Evolutionary conservation across 192 early-diverging fungal species (phyloP), one percentile per base, ranked within the genome.

Genomic region (Coemansia sp.): DNA sequence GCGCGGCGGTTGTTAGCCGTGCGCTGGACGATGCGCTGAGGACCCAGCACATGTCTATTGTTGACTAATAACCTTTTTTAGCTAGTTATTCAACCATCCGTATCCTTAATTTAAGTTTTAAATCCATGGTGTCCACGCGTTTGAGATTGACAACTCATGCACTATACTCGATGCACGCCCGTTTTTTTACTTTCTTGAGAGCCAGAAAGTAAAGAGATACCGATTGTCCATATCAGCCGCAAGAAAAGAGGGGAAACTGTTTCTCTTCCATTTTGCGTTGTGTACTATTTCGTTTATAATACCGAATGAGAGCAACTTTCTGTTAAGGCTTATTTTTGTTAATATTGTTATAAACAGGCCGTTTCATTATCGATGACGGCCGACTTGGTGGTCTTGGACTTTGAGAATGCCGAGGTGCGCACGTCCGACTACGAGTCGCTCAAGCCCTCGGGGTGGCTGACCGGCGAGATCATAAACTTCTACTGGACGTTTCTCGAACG

Each of bases 401-500:
- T 72, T 63, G 75, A 78, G 58, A 78, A 78, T 59, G 76, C 70
- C 49, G 71, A 81, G 56, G 78, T 81, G 51, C 72, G 73, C n/a
- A 65, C 28, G 21, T 72, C 73, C 5, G 78, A 81, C 61, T 81
- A 59, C 47, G 78, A 81, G 51, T 81, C 78, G 12, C 54, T 81
- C 26, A 64, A 69, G 58, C 73, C 78, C 37, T 68, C 71, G 52
- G 78, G 78, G 7, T 81, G 78, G 78, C 66, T 81, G 38, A 81
- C 78, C 0, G 78, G 78, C 51, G 78, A 81, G 54, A 81, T 81
- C 47, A 81, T 81, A 34, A 81, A 81, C 66, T 81, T 81, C 42
- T 81, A 81, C 66, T 81, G 72, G 78, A 81, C 78, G 9, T 81
- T 37, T 38, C 64, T 81, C 23, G 78, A 81, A 34, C 73, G 66